Base-by-base conservation (phyloP, 1,139 yeast genomes). In the Ogataea hybrid region DNA sequence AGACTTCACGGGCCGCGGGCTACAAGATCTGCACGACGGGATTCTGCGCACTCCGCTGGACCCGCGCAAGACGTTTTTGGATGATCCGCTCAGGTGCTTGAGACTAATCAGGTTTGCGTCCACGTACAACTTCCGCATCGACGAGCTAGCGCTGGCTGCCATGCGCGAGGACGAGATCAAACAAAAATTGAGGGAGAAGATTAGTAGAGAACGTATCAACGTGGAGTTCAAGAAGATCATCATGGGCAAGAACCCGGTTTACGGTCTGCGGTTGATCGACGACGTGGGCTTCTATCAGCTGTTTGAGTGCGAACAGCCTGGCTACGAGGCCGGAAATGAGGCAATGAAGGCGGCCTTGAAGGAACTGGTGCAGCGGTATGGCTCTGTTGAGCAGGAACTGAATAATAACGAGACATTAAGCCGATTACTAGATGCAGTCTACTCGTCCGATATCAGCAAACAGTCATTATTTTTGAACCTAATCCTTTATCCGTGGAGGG, bases 171-270 rank as follows among this genome's bases (percentile, higher is more conserved):
- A 68, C 0, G 75, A 72, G 12, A 80, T 90, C 43, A 79, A 76
- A 50, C 51, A 58, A 1, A 81, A 88, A 1, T 70, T 94, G 33
- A 63, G 73, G 20, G 70, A 73, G 32, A 94, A 94, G 58, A 89
- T 94, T 39, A 85, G 96, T 47, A 72, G 94, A 41, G 98, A 92
- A 62, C 73, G 99, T 51, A 82, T 94, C 11, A 97, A 97, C 3
- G 81, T 79, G 11, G 99, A 94, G 56, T 63, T 90, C 39, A 80
- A 74, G 38, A 94, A 94, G 62, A 84, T 84, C 30, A 66, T 90
- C 30, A 64, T 65, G n/a, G 79, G 94, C 18, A 56, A 62, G 5
- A 72, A 82, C 51, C 87, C 95, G 0, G 66, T 72, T 0, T 73
- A 77, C 48, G 96, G 94, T 0, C 64, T 89, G 37, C 64, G 70